phyloP scores from a whole-genome alignment of 106 monocot genomes.

The Allium sativum region DNA sequence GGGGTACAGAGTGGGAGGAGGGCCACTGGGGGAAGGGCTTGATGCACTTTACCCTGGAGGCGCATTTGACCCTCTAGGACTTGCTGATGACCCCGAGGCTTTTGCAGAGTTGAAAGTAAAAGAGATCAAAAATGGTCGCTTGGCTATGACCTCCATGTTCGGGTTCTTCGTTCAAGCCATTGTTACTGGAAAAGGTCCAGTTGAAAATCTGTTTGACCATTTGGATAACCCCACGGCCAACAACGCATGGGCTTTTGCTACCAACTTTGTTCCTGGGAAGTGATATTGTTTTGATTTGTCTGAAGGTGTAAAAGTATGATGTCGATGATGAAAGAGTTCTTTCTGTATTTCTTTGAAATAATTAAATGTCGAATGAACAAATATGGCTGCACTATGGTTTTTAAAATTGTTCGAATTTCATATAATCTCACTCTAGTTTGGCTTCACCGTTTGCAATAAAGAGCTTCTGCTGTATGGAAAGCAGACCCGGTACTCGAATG shows the following conservation, averaged over 20 bases:
- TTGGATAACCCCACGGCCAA: constrained; percentile 34
- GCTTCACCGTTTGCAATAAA: no score
- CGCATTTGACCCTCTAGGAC: constrained; percentile 40
- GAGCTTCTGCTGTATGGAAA: no score
- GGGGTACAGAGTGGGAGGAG: constrained; percentile 70
- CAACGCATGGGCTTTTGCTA: constrained; percentile 76
- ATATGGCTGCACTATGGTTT: no score
- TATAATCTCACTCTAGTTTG: no score
- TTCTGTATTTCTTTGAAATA: no score
- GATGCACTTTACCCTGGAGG: constrained; percentile 51
- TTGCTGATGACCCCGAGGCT: constrained; percentile 48
- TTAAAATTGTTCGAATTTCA: no score
- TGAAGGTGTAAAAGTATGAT: constrained; percentile 2
- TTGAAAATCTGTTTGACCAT: constrained; percentile 49
- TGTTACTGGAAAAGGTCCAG: constrained; percentile 38
- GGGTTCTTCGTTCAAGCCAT: constrained; percentile 36
- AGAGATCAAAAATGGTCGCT: constrained; percentile 30
- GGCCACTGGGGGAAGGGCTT: constrained; percentile 59
- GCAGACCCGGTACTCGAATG: no score
- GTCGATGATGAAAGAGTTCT: no score
- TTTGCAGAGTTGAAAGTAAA: constrained; percentile 48
- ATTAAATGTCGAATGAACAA: no score
- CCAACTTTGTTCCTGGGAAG: constrained; percentile 81
- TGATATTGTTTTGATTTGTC: background rate
- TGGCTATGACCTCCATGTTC: constrained; percentile 33